Evolutionary conservation across 2,329 filamentous ascomycete genomes (phyloP), one percentile per base, ranked within the genome.

Genomic region (Epichloe amarillans): DNA sequence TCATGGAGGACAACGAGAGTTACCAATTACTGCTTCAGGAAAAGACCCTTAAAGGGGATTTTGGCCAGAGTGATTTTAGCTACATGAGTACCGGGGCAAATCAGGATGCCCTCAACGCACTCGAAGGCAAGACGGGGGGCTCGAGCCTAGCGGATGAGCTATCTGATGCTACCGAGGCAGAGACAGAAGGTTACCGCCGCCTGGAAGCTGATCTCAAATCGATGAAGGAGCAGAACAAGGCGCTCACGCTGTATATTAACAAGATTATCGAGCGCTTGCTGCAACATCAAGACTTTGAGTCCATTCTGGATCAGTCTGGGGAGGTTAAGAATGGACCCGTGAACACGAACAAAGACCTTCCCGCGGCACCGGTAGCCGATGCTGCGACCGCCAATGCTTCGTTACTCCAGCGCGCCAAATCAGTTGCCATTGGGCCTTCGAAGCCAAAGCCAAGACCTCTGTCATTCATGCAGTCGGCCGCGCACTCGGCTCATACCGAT

Each of bases 1-100:
- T 98, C 55, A 93, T 96, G 86, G 93, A 98, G 69, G 93, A 98
- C 68, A 97, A 97, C 62, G 93, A 98, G 69, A 95, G 89, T 69
- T 98, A 95, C 69, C 91, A 97, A 68, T 78, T 97, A 38, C 80
- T 98, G 17, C 80, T 98, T 23, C 88, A 89, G 62, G 90, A 97
- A 67, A 91, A 89, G 74, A 97, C 93, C 1, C 77, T 98, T 52
- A 95, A 94, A 63, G 93, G 93, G 91, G 91, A 97, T 63, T 91
- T 96, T 64, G 78, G 79, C 61, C 88, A 85, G 63, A 85, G 78
- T 59, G 86, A 91, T 61, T 88, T 95, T 66, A 81, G 87, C 71
- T 84, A 82, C 61, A 77, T 79, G 71, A 71, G 72, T 47, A 63
- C 65, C 36, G 71, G 74, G 38, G 76, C 77, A 21, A 83, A 84